Evolutionary conservation across 139 green algal species (phyloP).

Genomic region (Closterium sp.): DNA sequence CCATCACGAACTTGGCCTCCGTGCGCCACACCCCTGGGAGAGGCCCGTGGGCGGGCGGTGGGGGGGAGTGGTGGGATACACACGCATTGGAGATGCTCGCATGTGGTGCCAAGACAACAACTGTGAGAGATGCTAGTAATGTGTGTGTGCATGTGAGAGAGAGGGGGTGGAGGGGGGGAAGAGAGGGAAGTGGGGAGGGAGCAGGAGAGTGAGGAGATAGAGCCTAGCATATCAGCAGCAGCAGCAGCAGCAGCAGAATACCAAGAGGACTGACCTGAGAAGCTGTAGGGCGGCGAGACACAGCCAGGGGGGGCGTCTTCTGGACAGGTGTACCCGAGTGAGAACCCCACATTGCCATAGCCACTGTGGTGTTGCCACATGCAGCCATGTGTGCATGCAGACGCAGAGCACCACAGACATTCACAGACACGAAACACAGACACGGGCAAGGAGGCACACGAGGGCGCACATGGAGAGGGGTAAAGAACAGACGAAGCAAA

Average conservation of each 20-base stretch:
- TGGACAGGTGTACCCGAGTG: conserved; percentile 27
- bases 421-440: background rate
- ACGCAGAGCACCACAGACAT: background rate
- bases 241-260: background rate
- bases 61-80: background rate
- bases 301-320: background rate
- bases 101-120: too few relatives aligned
- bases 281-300: background rate
- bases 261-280: background rate
- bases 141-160: too few relatives aligned
- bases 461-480: background rate
- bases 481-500: background rate
- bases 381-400: background rate
- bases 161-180: too few relatives aligned
- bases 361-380: background rate
- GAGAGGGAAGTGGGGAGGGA: background rate
- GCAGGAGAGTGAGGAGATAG: background rate
- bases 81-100: too few relatives aligned
- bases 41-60: background rate
- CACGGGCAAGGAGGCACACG: background rate
- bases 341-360: conserved; percentile 26
- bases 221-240: too few relatives aligned
- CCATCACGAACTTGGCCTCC: background rate
- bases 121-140: too few relatives aligned
- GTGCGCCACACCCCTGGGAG: background rate